phyloP scores from a whole-genome alignment of 441 rosid genomes.

The Pelargonium myrrhifolium region DNA sequence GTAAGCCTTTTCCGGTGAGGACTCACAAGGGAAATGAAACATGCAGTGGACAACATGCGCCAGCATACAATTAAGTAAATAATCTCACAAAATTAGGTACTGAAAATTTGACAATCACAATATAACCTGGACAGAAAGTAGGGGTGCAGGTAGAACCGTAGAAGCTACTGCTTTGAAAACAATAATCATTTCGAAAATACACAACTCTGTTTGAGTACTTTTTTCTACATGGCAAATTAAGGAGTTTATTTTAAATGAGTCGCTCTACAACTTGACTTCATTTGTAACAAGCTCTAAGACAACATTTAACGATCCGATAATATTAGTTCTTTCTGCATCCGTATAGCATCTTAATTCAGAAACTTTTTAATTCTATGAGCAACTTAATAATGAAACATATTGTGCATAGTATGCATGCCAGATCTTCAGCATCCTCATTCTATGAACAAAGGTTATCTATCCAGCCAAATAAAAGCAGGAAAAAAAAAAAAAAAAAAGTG shows the following conservation, averaged over 20 bases:
- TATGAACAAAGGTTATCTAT: neutral
- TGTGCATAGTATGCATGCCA: neutral
- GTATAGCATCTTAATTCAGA: neutral
- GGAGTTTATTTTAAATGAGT: too few species aligned
- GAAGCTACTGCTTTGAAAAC: neutral
- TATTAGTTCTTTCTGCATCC: neutral
- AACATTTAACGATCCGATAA: too few species aligned
- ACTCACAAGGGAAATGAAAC: neutral
- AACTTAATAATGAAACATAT: neutral
- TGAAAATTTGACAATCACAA: neutral
- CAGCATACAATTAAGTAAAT: neutral
- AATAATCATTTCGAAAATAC: neutral
- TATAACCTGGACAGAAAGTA: neutral
- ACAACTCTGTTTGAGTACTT: neutral
- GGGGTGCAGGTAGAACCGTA: neutral
- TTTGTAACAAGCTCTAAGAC: neutral
- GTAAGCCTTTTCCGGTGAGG: neutral
- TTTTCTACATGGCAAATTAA: too few species aligned
- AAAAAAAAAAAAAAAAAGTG: neutral
- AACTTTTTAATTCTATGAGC: neutral
- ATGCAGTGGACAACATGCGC: neutral
- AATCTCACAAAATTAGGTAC: neutral
- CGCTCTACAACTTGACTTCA: neutral
- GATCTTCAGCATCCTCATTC: neutral
- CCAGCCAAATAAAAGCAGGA: neutral